A percentile compares a stretch with the other conserved stretches of the same genome.
Evolutionary conservation across 768 basidiomycete species (phyloP).

Genomic region (Kwoniella sp.): DNA sequence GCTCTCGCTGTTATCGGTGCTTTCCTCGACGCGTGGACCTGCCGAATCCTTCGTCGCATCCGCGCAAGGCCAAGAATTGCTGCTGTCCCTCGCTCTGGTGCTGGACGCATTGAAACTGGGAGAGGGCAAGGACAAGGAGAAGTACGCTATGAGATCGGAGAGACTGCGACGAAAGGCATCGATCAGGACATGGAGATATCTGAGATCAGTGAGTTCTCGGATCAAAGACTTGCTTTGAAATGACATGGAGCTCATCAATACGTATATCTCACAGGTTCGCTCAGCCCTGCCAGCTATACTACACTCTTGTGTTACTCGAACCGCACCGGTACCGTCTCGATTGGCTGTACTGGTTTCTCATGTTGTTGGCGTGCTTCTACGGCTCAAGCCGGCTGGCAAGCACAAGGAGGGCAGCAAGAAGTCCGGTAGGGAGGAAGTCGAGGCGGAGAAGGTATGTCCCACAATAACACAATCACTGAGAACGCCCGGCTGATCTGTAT

Average conservation of each 20-base stretch:
- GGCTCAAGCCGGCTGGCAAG: constrained; percentile 57
- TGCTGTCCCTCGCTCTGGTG: constrained; percentile 40
- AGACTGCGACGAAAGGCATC: constrained; percentile 31
- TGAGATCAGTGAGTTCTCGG: constrained; percentile 34
- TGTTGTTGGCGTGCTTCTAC: constrained; percentile 69
- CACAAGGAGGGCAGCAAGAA: constrained; percentile 59
- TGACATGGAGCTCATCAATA: no score
- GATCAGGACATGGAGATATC: constrained; percentile 38
- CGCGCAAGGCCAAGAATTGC: constrained; percentile 36
- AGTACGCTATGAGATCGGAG: constrained; percentile 32
- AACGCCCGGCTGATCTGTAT: constrained; percentile 54
- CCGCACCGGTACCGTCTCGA: constrained; percentile 58
- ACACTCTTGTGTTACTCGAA: constrained; percentile 62
- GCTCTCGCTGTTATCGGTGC: constrained; percentile 31
- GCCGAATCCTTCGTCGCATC: constrained; percentile 25
- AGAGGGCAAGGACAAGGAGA: constrained; percentile 25
- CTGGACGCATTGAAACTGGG: constrained; percentile 43
- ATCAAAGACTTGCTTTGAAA: no score
- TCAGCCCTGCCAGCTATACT: constrained; percentile 58
- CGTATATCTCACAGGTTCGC: constrained; percentile 32
- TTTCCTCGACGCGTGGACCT: constrained; percentile 29
- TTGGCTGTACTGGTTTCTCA: constrained; percentile 66
- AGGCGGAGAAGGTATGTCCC: constrained; percentile 59
- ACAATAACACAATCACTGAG: not conserved
- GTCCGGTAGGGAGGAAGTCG: constrained; percentile 51